These are phyloP conservation scores for Fusarium piperis DNA, from an alignment of 2,329 filamentous ascomycete species.

Conservation along the genomic window DNA sequence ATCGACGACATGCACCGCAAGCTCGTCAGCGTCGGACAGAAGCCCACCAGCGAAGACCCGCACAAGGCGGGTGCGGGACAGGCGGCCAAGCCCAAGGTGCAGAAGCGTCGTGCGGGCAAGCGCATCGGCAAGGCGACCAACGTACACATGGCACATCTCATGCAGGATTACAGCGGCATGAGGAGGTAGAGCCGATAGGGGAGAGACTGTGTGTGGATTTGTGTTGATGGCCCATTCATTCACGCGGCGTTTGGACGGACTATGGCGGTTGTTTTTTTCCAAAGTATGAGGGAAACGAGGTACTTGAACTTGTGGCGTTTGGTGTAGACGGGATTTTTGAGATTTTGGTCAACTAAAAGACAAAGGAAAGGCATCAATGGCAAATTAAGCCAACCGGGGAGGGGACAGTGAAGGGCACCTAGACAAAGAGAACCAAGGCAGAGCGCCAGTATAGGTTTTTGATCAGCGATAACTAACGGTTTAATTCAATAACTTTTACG, in stretches of 20 bases:
- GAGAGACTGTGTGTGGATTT: neutral
- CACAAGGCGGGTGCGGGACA: slow-evolving; percentile 51
- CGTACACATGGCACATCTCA: slow-evolving; percentile 82
- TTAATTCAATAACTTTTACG: slow-evolving; percentile 1
- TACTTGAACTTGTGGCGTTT: slow-evolving; percentile 19
- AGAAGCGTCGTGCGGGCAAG: slow-evolving; percentile 73
- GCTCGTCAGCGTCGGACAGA: slow-evolving; percentile 80
- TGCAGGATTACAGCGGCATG: slow-evolving; percentile 74
- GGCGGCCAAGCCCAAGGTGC: slow-evolving; percentile 73
- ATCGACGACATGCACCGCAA: slow-evolving; percentile 80
- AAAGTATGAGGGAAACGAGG: neutral
- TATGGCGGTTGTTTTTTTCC: neutral
- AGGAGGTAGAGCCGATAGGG: slow-evolving; percentile 48
- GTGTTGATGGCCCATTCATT: slow-evolving; percentile 7
- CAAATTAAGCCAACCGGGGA: slow-evolving; percentile 2
- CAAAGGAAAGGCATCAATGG: slow-evolving; percentile 1
- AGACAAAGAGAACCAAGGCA: slow-evolving; percentile 11
- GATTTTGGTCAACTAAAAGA: slow-evolving; percentile 16
- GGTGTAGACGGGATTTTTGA: neutral
- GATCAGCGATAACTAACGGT: slow-evolving; percentile 18
- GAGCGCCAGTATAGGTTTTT: slow-evolving; percentile 20
- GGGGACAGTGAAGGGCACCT: slow-evolving; percentile 6
- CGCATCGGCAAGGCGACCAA: slow-evolving; percentile 85
- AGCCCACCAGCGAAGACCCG: slow-evolving; percentile 85
- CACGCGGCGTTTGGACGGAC: slow-evolving; percentile 24